A percentile compares a stretch with the other conserved stretches of the same genome.
phyloP scores from a whole-genome alignment of 2,329 filamentous ascomycete genomes.

The Coniosporium tulheliwenetii region DNA sequence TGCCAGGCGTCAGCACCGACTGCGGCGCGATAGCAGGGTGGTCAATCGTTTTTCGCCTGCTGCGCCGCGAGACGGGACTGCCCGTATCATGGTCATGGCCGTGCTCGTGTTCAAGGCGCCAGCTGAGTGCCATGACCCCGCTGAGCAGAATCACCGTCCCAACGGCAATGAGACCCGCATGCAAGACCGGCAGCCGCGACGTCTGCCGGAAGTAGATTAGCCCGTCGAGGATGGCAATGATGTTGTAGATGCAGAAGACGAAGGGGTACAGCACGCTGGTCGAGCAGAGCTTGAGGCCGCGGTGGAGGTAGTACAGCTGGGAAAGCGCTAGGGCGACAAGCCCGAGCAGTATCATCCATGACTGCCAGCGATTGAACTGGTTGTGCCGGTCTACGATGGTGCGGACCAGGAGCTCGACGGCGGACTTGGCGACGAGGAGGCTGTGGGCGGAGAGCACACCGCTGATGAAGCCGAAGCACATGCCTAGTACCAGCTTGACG shows the following conservation, averaged over 20 bases:
- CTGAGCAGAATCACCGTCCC: slow-evolving; percentile 75
- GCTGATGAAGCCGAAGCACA: slow-evolving; percentile 74
- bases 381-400: slow-evolving; percentile 77
- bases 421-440: slow-evolving; percentile 85
- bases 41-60: slow-evolving; percentile 14
- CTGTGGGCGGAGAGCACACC: slow-evolving; percentile 90
- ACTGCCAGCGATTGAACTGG: slow-evolving; percentile 90
- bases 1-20: slow-evolving; percentile 63
- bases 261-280: slow-evolving; percentile 93
- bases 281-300: slow-evolving; percentile 84
- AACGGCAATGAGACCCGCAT: slow-evolving; percentile 68
- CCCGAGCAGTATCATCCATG: slow-evolving; percentile 76
- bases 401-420: slow-evolving; percentile 80
- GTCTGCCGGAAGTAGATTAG: slow-evolving; percentile 93
- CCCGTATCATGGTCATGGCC: slow-evolving; percentile 29
- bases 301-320: slow-evolving; percentile 90
- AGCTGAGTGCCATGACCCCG: slow-evolving; percentile 82
- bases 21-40: slow-evolving; percentile 20
- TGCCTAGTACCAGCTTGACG: slow-evolving; percentile 62
- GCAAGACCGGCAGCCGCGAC: slow-evolving; percentile 57
- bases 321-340: slow-evolving; percentile 70
- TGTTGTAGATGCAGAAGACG: slow-evolving; percentile 98
- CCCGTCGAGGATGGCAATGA: slow-evolving; percentile 92
- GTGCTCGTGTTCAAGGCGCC: slow-evolving; percentile 74
- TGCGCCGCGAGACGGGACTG: slow-evolving; percentile 33